Percentiles rank a stretch among this genome's conserved stretches.
phyloP scores from a whole-genome alignment of 345 rosid genomes.

The Eucalyptus cloeziana region DNA sequence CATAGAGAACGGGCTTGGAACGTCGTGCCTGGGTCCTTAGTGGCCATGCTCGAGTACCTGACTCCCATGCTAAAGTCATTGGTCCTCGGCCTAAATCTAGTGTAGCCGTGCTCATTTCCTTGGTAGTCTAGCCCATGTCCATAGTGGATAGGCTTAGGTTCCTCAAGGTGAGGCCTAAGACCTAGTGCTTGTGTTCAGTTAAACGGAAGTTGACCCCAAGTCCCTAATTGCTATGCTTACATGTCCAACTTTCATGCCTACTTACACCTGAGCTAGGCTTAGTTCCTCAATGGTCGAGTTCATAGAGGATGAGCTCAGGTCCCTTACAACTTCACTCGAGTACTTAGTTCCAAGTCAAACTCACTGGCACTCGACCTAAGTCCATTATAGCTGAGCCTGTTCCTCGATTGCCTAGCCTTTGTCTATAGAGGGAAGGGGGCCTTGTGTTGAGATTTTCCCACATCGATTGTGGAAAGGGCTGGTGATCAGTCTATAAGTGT shows the following conservation, averaged over 20 bases:
- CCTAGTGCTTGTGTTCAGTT: neutral
- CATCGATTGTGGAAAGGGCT: too few species aligned
- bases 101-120: neutral
- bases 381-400: neutral
- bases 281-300: neutral
- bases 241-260: neutral
- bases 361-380: neutral
- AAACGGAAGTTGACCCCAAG: neutral
- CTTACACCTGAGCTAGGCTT: neutral
- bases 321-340: neutral
- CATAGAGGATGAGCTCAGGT: neutral
- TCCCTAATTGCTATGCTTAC: neutral
- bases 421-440: neutral
- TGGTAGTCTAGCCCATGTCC: neutral
- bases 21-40: neutral
- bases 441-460: too few species aligned
- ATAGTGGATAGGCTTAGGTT: neutral
- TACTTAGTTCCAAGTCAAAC: neutral
- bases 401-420: neutral
- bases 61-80: neutral
- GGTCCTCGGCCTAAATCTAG: neutral
- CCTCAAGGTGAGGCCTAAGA: neutral
- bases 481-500: too few species aligned
- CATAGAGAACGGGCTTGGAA: neutral
- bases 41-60: neutral